Evolutionary conservation across 2,329 filamentous ascomycete genomes (phyloP), one percentile per base, ranked within the genome.

Genomic region (Claviceps arundinis): DNA sequence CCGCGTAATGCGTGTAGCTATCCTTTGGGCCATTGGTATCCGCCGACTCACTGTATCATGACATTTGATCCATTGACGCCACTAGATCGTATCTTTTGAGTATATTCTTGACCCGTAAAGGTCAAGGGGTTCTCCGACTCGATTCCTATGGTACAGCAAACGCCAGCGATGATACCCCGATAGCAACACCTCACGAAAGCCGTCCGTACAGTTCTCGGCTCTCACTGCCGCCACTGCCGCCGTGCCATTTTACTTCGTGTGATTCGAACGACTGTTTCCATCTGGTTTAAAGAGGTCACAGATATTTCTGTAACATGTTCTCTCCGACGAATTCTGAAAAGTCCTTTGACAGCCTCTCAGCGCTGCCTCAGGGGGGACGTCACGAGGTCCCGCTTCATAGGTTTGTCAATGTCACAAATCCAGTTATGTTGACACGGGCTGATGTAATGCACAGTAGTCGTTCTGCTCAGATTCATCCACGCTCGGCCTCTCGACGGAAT

Each of bases 311-410:
- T 61, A 73, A 65, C 68, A 85, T 85, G 82, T 80, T 75, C 64
- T 74, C 78, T 58, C 76, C 76, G 57, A 64, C 71, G 50, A 75
- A 70, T 58, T 77, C 78, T 58, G 77, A 80, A 61, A 82, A 81
- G 69, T 85, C 82, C 57, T 74, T 81, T 61, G 82, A 85, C 67
- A 84, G 79, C 62, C 67, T 85, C 59, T 73, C 78, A 14, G 73
- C 79, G 30, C 68, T 74, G 43, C 73, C 77, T 16, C 71, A 72
- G 13, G 68, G 70, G 42, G 68, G 73, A 30, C 70, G 76, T 42
- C 68, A 71, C 54, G 80, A 84, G 56, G 76, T 73, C 69, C 78
- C 64, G 68, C 85, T 75, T 67, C 80, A 75, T 66, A 80, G 71
- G 81, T 83, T 54, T 41, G 64, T 57, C 38, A 34, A 34, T 5